Evolutionary conservation across 441 rosid genomes (phyloP), one percentile per base, ranked within the genome.

Genomic region (Jatropha multifida): DNA sequence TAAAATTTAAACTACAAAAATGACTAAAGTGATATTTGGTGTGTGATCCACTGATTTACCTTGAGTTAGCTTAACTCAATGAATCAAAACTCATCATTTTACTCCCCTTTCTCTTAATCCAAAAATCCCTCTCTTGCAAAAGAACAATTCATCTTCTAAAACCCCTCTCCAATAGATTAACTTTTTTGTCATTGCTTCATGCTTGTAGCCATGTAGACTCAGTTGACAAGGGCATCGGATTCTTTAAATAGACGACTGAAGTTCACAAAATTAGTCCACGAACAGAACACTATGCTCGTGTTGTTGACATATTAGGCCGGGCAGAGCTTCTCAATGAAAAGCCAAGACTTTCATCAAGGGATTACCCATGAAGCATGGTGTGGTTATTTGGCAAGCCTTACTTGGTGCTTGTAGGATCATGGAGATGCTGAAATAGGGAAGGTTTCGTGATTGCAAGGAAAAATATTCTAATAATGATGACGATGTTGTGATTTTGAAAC

Each of bases 281-380:
- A 82, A 55, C 86, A 38, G 96, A 90, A 72, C 97, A 95, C 83
- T 90, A 87, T 71, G 90, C 96, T 2, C 88, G 96, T 73, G 83
- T 87, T 42, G 90, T 95, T 41, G 99, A 95, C 92, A 92, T 93
- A 96, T 74, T 95, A 38, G 97, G 97, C 60, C 86, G 99, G 44
- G 93, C 98, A 71, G 94, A 98, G 38, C 88, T 86, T 79, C 81
- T 89, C n/a, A 73, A 56, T 10, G 98, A 90, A 85, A 66, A 70
- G 99, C 98, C 0, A 90, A 76, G 84, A 82, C 76, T 62, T 90
- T 91, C 74, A 78, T 92, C 7, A 83, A 86, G 44, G 73, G 82
- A 74, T 69, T 92, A 74, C 88, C 92, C 0, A 17, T 42, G 6
- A 82, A 89, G 69, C 88, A 88, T 20, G 92, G 87, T 49, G 65